phyloP scores from a whole-genome alignment of 257 asterid species.

The Lycium ferocissimum region DNA sequence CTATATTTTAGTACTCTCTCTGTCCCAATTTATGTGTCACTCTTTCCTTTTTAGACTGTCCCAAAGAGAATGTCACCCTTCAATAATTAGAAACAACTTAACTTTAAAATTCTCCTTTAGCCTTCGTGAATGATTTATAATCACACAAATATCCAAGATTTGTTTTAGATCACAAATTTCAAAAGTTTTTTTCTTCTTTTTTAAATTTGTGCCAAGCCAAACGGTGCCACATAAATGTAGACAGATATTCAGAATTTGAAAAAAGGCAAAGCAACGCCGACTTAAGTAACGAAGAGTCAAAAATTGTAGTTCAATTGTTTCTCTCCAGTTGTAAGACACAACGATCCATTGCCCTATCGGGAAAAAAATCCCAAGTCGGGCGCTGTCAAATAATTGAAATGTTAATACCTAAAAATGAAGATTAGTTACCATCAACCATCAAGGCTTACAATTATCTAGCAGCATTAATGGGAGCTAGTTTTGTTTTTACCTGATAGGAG shows the following conservation, averaged over 20 bases:
- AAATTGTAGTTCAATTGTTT: no score
- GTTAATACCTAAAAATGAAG: neutral
- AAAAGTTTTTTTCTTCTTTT: no score
- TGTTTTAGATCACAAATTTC: neutral
- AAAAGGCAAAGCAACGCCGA: neutral
- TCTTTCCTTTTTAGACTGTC: no score
- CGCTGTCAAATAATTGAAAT: slow-evolving; percentile 5
- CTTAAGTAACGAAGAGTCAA: neutral
- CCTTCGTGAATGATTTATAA: no score
- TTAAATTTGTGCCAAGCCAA: no score
- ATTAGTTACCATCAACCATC: neutral
- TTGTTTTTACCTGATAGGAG: neutral
- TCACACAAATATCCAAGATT: no score
- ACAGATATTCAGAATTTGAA: neutral
- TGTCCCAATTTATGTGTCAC: no score
- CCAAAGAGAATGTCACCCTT: no score
- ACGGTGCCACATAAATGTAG: neutral
- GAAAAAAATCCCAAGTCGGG: neutral
- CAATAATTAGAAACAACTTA: no score
- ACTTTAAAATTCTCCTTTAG: no score
- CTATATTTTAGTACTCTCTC: neutral
- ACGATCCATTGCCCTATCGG: neutral
- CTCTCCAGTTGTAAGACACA: neutral
- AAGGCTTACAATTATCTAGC: no score
- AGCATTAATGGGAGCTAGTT: neutral